Evolutionary conservation across 225 moss, liverwort and hornwort genomes (phyloP), one percentile per base, ranked within the genome.

Genomic region (Climacium dendroides): DNA sequence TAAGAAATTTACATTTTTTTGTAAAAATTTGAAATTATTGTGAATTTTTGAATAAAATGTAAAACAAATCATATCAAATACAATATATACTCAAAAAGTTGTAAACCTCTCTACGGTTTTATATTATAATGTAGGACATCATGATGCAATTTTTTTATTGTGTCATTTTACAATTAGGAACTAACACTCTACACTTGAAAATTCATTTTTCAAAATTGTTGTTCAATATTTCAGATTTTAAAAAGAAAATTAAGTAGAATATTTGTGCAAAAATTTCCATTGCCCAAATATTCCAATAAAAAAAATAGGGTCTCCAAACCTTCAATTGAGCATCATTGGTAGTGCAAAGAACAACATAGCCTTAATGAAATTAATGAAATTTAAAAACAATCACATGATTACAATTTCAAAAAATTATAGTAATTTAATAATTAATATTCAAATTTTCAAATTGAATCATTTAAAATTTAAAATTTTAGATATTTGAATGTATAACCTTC

Each of bases 171-270:
- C 1, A 43, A 43, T 43, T 71, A 43, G 28, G 28, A 41, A 43
- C 25, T 3, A 14, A 1, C 8, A 66, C 0, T n/a, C 4, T 1
- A n/a, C 2, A 11, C 0, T 69, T 39, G 5, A 5, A 11, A 39
- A 14, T 41, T 70, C 15, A 15, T 15, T 41, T 25, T 41, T 8
- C 2, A 41, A 41, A 70, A 69, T 25, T 69, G 2, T 4, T 1
- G 5, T 4, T 63, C 63, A 63, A 34, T 34, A 63, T 34, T 34
- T 63, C 4, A n/a, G n/a, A n/a, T n/a, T n/a, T n/a, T n/a, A n/a
- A n/a, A n/a, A n/a, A n/a, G n/a, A n/a, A n/a, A n/a, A n/a, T n/a
- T n/a, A n/a, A n/a, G n/a, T n/a, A n/a, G n/a, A n/a, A n/a, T n/a
- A n/a, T n/a, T n/a, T n/a, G n/a, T n/a, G n/a, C n/a, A n/a, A n/a